phyloP scores from a whole-genome alignment of 2,329 filamentous ascomycete species.

The Stylonectria norvegica region DNA sequence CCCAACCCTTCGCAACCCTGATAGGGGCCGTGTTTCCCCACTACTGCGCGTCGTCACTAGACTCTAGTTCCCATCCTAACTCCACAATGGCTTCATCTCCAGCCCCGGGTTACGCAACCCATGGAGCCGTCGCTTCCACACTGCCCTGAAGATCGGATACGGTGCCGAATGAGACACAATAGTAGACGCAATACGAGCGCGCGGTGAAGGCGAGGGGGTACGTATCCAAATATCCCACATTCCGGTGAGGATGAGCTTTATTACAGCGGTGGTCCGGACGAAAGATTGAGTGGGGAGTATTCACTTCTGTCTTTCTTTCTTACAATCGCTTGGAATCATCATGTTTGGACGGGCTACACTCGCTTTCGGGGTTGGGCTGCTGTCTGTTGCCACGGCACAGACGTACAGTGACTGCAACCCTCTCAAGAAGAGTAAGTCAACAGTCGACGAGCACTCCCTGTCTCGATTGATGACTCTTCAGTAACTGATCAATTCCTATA shows the following conservation, averaged over 20 bases:
- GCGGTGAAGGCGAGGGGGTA: too few relatives aligned
- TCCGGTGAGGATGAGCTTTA: too few relatives aligned
- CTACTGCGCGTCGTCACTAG: background rate
- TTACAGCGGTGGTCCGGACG: too few relatives aligned
- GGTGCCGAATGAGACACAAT: too few relatives aligned
- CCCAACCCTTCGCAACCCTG: too few relatives aligned
- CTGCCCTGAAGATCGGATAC: background rate
- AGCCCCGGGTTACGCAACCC: slow-evolving; percentile 1
- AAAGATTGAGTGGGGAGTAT: too few relatives aligned
- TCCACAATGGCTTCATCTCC: slow-evolving; percentile 5
- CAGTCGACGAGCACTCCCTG: background rate
- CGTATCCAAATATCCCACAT: too few relatives aligned
- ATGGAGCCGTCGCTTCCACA: slow-evolving; percentile 1
- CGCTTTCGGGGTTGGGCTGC: background rate
- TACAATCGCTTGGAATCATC: background rate
- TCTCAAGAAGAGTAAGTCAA: slow-evolving; percentile 15
- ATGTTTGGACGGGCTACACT: slow-evolving; percentile 2
- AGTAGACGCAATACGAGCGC: too few relatives aligned
- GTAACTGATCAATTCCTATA: slow-evolving; percentile 1
- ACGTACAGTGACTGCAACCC: slow-evolving; percentile 17
- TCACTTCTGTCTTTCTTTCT: background rate
- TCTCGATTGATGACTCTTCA: too few relatives aligned
- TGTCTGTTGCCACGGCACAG: slow-evolving; percentile 3
- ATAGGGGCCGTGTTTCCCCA: background rate
- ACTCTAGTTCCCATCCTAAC: background rate